These are phyloP conservation scores for Cutaneotrichosporon cavernicola DNA, from an alignment of 1,284 basidiomycete genomes.

Conservation along the genomic window DNA sequence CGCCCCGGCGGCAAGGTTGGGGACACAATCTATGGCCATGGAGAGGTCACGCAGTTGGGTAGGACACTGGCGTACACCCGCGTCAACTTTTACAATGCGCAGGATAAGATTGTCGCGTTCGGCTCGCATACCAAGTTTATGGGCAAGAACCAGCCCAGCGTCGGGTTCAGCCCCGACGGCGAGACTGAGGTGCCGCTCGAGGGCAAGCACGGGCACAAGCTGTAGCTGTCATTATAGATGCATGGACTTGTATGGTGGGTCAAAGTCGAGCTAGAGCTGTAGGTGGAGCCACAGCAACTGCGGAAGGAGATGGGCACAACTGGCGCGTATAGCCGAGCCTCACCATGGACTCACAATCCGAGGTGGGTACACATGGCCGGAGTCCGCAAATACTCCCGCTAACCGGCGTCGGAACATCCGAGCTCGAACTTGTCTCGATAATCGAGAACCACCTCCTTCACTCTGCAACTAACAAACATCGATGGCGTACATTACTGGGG, in stretches of 20 bases:
- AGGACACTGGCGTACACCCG: slow-evolving; percentile 44
- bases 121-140: slow-evolving; percentile 53
- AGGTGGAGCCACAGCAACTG: too few species aligned
- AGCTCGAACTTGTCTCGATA: background rate
- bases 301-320: too few species aligned
- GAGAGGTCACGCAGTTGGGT: slow-evolving; percentile 48
- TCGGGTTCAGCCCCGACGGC: slow-evolving; percentile 40
- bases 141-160: slow-evolving; percentile 33
- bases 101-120: slow-evolving; percentile 49
- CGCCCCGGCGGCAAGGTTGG: slow-evolving; percentile 46
- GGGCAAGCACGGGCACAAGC: slow-evolving; percentile 10
- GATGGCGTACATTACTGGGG: slow-evolving; percentile 21
- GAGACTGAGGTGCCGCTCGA: slow-evolving; percentile 35
- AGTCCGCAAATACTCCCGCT: background rate
- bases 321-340: background rate
- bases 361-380: background rate
- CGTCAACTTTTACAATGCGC: slow-evolving; percentile 42
- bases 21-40: slow-evolving; percentile 41
- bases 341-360: background rate
- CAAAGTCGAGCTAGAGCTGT: background rate
- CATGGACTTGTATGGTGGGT: background rate
- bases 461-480: background rate
- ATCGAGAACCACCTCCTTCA: background rate
- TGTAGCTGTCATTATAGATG: background rate
- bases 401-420: slow-evolving; percentile 8